phyloP scores from a whole-genome alignment of 140 eudicot genomes.

The Stevia rebaudiana region DNA sequence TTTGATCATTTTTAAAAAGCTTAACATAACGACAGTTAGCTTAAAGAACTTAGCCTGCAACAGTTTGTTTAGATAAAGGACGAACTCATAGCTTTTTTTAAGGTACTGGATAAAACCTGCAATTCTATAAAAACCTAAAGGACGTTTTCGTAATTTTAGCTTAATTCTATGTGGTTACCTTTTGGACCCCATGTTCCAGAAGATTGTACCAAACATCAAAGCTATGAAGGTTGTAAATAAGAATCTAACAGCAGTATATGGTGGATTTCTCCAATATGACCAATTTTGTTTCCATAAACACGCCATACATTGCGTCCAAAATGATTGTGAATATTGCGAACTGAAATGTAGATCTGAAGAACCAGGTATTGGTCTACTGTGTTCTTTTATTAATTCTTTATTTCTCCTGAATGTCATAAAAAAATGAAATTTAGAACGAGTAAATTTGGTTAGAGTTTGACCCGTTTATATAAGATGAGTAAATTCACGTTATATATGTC shows the following conservation, averaged over 20 bases:
- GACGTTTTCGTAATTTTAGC: too few relatives aligned
- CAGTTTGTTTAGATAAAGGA: too few relatives aligned
- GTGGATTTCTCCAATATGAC: constrained; percentile 90
- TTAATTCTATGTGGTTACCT: constrained; percentile 31
- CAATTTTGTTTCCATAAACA: constrained; percentile 89
- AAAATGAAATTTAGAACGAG: background rate
- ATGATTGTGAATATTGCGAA: constrained; percentile 68
- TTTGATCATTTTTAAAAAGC: too few relatives aligned
- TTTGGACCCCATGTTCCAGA: constrained; percentile 74
- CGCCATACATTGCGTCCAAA: constrained; percentile 68
- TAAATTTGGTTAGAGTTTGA: background rate
- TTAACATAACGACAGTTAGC: too few relatives aligned
- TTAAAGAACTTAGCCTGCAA: too few relatives aligned
- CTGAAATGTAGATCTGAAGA: constrained; percentile 61
- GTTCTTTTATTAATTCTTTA: constrained; percentile 63
- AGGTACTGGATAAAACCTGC: too few relatives aligned
- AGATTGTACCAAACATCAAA: constrained; percentile 72
- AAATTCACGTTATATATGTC: background rate
- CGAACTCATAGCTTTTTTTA: too few relatives aligned
- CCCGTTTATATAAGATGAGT: background rate
- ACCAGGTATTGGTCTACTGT: constrained; percentile 59
- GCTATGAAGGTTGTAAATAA: constrained; percentile 69
- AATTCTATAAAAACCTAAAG: too few relatives aligned
- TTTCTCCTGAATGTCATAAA: constrained; percentile 49
- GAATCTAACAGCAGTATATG: constrained; percentile 82